Conservation (phyloP, 1,284 basidiomycete species). For the Cystobasidium slooffiae region DNA sequence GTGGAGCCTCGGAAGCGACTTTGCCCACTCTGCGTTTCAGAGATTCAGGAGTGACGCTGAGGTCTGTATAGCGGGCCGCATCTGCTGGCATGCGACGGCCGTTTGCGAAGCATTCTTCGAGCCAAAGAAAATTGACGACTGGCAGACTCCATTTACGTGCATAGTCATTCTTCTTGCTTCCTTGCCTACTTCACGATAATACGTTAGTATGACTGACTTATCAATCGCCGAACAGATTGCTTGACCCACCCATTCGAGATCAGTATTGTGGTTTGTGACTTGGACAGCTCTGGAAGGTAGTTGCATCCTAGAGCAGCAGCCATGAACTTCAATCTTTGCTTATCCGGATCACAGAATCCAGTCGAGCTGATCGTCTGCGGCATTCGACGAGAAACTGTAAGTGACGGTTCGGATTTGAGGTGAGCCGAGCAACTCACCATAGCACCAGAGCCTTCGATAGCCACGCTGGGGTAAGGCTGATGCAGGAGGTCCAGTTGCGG, state of each 20-base stretch:
- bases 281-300: constrained; percentile 20
- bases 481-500: constrained; percentile 16
- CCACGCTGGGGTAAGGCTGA: constrained; percentile 3
- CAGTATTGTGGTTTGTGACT: constrained; percentile 17
- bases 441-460: neutral
- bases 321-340: constrained; percentile 11
- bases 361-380: constrained; percentile 30
- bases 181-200: neutral
- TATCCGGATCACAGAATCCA: constrained; percentile 28
- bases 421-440: neutral
- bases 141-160: constrained; percentile 79
- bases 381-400: neutral
- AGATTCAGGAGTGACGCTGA: neutral
- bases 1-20: neutral
- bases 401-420: no score
- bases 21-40: constrained; percentile 1
- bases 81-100: constrained; percentile 62
- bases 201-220: neutral
- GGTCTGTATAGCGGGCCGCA: constrained; percentile 1
- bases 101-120: constrained; percentile 79
- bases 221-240: neutral
- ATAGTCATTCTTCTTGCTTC: constrained; percentile 68
- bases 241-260: constrained; percentile 23
- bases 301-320: constrained; percentile 3
- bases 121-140: constrained; percentile 83